Base-by-base conservation (phyloP, 495 filamentous ascomycete genomes). In the Penicillium salamii region DNA sequence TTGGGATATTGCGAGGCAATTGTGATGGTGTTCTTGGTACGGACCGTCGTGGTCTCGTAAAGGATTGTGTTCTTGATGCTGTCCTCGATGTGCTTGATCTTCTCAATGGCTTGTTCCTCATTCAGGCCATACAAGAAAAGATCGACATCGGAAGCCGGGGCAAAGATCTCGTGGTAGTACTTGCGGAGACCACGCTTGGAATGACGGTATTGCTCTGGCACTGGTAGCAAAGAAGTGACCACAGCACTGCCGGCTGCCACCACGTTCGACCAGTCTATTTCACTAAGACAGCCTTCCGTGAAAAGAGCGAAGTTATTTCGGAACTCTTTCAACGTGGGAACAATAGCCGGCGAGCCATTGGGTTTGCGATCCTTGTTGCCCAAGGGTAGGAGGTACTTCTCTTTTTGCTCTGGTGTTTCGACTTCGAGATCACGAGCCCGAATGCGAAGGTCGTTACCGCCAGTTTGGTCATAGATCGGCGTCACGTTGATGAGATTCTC, bases 21-120 rank as follows among this genome's bases (percentile, higher is more conserved):
- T 0, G 89, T 95, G 53, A 95, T 82, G 15, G 89, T 83, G 59
- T 95, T 84, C 67, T 89, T 91, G 15, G 89, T 92, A 11, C 89
- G 74, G 29, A 92, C 77, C 0, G 85, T 85, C 2, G 87, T 90
- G 2, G 82, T 85, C 62, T 92, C 88, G 15, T 81, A 79, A 18
- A 92, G 73, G 47, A 95, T 82, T 4, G 83, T 79, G 57, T 90
- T 82, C 18, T 79, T 81, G 57, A 95, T 78, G 8, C 67, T 74
- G 7, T 68, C 63, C 53, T 92, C 89, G 55, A 95, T 91, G 42
- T 85, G 71, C 55, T 85, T 82, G 62, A 95, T 91, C 73, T 92
- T 92, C 55, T 89, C 81, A 32, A 90, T 70, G 0, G 86, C 89
- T 54, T 89, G 73, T 36, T 78, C 66, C 52, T 91, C 85, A 20